Conservation (phyloP, 352 stramenopile species). For the Globisporangium canariense region DNA sequence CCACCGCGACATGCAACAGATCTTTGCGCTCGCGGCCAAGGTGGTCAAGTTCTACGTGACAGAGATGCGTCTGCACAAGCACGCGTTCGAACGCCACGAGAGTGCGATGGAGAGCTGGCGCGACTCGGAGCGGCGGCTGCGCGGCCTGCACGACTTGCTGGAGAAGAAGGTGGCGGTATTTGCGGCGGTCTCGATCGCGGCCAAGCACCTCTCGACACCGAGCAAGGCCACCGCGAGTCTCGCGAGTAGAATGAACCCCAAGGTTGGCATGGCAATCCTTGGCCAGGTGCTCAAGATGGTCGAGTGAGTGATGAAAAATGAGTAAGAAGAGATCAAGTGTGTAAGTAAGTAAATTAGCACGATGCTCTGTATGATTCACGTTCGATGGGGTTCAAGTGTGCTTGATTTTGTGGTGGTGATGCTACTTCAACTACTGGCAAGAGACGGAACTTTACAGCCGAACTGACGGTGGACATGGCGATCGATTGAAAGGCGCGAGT, state of each 20-base stretch:
- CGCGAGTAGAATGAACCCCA: conserved; percentile 69
- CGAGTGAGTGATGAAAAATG: conserved; percentile 22
- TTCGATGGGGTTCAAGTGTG: background rate
- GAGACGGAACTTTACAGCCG: background rate
- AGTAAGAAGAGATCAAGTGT: conserved; percentile 7
- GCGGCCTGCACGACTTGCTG: conserved; percentile 45
- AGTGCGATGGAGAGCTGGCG: conserved; percentile 31
- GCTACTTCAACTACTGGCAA: conserved; percentile 11
- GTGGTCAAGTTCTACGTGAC: conserved; percentile 64
- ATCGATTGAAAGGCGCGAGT: background rate
- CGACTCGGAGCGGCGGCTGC: conserved; percentile 50
- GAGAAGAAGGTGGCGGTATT: conserved; percentile 58
- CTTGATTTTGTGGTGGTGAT: background rate
- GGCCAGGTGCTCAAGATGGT: conserved; percentile 43
- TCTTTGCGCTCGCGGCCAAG: conserved; percentile 68
- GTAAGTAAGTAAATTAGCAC: background rate
- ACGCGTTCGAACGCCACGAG: background rate
- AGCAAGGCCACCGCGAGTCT: conserved; percentile 28
- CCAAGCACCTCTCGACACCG: conserved; percentile 9
- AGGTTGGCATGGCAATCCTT: conserved; percentile 51
- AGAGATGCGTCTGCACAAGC: conserved; percentile 24
- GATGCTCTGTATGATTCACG: background rate
- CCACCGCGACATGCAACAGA: conserved; percentile 87
- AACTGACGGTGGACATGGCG: background rate
- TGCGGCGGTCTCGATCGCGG: conserved; percentile 26